Evolutionary conservation across 345 rosid species (phyloP).

Genomic region (Bruguiera sexangula): DNA sequence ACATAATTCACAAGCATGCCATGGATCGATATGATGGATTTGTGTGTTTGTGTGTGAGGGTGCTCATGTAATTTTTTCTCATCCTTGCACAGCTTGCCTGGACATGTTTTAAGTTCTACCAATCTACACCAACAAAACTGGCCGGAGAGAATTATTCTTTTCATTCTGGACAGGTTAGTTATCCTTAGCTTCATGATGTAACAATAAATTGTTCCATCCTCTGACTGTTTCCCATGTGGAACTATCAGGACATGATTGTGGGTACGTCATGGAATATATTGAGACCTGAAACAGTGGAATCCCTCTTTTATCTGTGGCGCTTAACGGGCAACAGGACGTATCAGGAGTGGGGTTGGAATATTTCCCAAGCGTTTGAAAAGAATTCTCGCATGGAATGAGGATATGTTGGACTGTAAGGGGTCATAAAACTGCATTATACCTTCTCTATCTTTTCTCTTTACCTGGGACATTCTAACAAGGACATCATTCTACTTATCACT

Average conservation of each 20-base stretch:
- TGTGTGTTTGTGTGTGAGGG: background rate
- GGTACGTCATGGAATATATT: slow-evolving; percentile 97
- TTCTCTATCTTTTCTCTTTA: background rate
- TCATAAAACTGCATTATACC: background rate
- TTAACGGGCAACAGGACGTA: slow-evolving; percentile 90
- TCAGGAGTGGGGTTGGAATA: slow-evolving; percentile 99
- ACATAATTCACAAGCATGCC: slow-evolving; percentile 22
- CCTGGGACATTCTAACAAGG: background rate
- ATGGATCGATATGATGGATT: background rate
- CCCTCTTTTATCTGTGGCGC: slow-evolving; percentile 93
- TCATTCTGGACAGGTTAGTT: slow-evolving; percentile 57
- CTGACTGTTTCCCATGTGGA: background rate
- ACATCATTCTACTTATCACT: too few relatives aligned
- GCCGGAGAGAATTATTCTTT: slow-evolving; percentile 98
- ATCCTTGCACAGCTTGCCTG: slow-evolving; percentile 74
- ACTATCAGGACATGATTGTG: slow-evolving; percentile 84
- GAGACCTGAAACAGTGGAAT: slow-evolving; percentile 96
- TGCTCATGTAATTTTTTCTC: background rate
- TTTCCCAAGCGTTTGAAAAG: slow-evolving; percentile 90
- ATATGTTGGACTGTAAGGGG: slow-evolving; percentile 87
- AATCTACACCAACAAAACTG: slow-evolving; percentile 82
- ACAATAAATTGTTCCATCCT: background rate
- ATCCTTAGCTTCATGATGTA: background rate
- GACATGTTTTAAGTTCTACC: slow-evolving; percentile 98
- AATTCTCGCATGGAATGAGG: slow-evolving; percentile 81